Conservation (phyloP, 441 rosid genomes). For the Melastoma candidum region DNA sequence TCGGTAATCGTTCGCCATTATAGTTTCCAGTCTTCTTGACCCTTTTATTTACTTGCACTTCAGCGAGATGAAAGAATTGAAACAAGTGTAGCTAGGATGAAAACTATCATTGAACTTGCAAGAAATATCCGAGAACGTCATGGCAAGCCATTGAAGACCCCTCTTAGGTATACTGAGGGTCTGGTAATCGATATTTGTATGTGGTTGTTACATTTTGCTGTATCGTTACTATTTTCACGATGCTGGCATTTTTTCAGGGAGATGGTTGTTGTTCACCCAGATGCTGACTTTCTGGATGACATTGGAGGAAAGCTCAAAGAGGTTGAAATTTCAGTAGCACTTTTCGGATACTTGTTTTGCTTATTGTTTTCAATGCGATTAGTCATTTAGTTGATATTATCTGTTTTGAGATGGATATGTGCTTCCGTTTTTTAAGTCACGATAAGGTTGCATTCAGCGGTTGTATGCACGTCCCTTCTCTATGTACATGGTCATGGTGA, state of each 20-base stretch:
- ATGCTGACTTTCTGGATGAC: constrained; percentile 78
- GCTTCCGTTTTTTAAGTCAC: too few species aligned
- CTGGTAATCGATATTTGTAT: background rate
- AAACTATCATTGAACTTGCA: constrained; percentile 89
- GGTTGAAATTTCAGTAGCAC: constrained; percentile 31
- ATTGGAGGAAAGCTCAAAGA: constrained; percentile 83
- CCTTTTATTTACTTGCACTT: constrained; percentile 14
- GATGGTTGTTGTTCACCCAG: constrained; percentile 89
- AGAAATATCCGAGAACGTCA: constrained; percentile 96
- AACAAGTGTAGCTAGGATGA: constrained; percentile 92
- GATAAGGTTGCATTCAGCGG: too few species aligned
- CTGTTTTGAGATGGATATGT: too few species aligned
- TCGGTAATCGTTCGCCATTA: background rate
- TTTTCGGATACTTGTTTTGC: too few species aligned
- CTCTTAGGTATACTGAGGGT: constrained; percentile 51
- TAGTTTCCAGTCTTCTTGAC: constrained; percentile 1
- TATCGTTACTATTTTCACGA: constrained; percentile 1
- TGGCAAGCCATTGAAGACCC: constrained; percentile 88
- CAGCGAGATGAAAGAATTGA: constrained; percentile 87
- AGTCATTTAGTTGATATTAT: too few species aligned
- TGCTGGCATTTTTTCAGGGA: constrained; percentile 35
- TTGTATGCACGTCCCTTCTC: too few species aligned
- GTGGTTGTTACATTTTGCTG: background rate
- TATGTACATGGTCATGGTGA: too few species aligned
- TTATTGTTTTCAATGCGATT: too few species aligned